Evolutionary conservation across 495 filamentous ascomycete genomes (phyloP), one percentile per base, ranked within the genome.

Genomic region (Neurospora sp.): DNA sequence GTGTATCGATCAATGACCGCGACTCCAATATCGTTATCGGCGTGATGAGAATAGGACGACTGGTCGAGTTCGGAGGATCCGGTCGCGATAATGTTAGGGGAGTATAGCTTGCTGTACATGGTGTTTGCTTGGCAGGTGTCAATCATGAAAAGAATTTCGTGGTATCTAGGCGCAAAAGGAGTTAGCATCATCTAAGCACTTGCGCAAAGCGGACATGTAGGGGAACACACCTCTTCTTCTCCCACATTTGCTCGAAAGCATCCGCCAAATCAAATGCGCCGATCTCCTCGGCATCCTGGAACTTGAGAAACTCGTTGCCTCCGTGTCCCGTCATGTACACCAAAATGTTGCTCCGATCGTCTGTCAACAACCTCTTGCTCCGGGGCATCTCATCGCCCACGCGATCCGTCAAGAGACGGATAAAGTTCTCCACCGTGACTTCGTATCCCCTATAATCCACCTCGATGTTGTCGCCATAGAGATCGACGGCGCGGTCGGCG

Each of bases 181-280:
- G 72, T 62, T 76, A 72, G 60, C 37, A 42, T 70, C 10, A 7
- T 8, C 49, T 6, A 37, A 66, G 12, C 5, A 37, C 14, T 66
- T 66, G 23, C 54, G 27, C 23, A 46, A 49, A 62, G 39, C 3
- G 39, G n/a, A 18, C 2, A 5, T 54, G 6, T n/a, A 49, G 11
- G n/a, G 12, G 35, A 27, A 41, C 80, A 72, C 87, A 95, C 83
- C 96, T 88, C 85, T 95, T 94, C 90, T 99, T 99, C 85, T 99
- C 96, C 93, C 95, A 98, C 96, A 99, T 99, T 88, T 99, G 96
- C 82, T 95, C 95, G 81, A 99, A 98, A 14, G 96, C 96, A 85
- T 99, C 93, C 37, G 96, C 96, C 71, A 99, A 83, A 85, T 99
- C 96, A 83, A 95, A 98, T 0, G 93, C 93, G 73, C 93, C 94